phyloP scores from a whole-genome alignment of 768 basidiomycete genomes.

The Auriscalpium microsporum region DNA sequence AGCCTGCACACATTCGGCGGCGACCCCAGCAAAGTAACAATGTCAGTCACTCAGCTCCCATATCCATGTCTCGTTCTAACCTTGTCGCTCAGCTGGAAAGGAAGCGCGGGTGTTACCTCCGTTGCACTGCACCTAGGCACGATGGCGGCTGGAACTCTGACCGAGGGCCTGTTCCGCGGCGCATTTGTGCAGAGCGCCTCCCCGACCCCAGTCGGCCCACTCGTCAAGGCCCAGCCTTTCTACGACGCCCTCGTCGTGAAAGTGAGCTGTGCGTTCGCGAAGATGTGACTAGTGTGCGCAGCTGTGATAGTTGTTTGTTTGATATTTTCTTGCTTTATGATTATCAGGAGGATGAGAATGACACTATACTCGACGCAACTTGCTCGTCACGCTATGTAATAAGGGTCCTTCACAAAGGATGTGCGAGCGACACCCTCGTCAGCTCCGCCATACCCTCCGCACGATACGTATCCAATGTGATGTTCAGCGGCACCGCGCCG shows the following conservation, averaged over 20 bases:
- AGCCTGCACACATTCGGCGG: neutral
- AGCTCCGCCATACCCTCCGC: neutral
- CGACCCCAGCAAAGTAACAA: neutral
- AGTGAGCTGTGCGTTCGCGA: neutral
- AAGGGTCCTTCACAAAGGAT: too few relatives aligned
- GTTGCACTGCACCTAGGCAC: slow-evolving; percentile 15
- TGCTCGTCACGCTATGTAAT: too few relatives aligned
- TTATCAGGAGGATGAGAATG: too few relatives aligned
- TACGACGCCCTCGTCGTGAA: slow-evolving; percentile 8
- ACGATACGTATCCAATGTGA: slow-evolving; percentile 19
- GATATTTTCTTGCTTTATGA: too few relatives aligned
- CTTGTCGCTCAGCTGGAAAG: slow-evolving; percentile 12
- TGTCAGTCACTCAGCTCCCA: neutral
- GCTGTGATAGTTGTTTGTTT: too few relatives aligned
- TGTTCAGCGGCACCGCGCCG: slow-evolving; percentile 4
- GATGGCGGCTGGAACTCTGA: slow-evolving; percentile 13
- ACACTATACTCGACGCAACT: too few relatives aligned
- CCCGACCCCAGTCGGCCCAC: neutral
- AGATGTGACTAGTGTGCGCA: too few relatives aligned
- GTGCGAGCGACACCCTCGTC: too few relatives aligned
- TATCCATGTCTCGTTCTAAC: neutral
- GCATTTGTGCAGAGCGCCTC: slow-evolving; percentile 13
- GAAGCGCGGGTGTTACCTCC: slow-evolving; percentile 16
- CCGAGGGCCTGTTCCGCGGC: slow-evolving; percentile 15
- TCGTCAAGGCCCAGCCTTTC: slow-evolving; percentile 5